A percentile compares a stretch with the other conserved stretches of the same genome.
These are phyloP conservation scores for Hortiboletus flavorubellus DNA, from an alignment of 768 basidiomycete genomes.

Conservation along the genomic window DNA sequence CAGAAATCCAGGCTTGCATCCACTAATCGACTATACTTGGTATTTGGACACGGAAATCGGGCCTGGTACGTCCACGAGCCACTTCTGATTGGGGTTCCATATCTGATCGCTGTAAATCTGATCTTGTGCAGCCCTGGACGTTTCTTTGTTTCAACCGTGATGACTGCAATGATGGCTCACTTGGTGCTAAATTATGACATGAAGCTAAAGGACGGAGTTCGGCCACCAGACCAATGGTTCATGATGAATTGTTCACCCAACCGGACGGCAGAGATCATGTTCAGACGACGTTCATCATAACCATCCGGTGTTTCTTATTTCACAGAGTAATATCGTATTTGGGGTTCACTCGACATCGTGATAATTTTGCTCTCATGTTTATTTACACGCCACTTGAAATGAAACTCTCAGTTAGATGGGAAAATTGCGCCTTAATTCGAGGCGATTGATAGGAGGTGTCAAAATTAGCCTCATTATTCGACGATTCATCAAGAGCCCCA, in stretches of 20 bases:
- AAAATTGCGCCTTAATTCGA: constrained; percentile 1
- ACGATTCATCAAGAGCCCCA: no score
- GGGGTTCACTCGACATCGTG: constrained; percentile 6
- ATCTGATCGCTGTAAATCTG: constrained; percentile 4
- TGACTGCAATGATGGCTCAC: constrained; percentile 41
- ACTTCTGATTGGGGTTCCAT: background rate
- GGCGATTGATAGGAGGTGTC: constrained; percentile 19
- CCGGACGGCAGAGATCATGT: constrained; percentile 35
- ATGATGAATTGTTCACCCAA: constrained; percentile 37
- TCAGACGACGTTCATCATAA: constrained; percentile 28
- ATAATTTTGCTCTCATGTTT: constrained; percentile 8
- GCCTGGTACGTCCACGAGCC: constrained; percentile 30
- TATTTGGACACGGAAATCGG: constrained; percentile 35
- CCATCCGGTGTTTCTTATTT: constrained; percentile 6
- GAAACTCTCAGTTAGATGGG: background rate
- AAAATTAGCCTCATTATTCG: constrained; percentile 5
- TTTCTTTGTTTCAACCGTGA: constrained; percentile 38
- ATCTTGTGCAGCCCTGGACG: constrained; percentile 37
- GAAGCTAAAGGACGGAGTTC: constrained; percentile 32
- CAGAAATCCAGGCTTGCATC: constrained; percentile 29
- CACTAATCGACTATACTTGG: constrained; percentile 32
- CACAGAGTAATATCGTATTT: constrained; percentile 11
- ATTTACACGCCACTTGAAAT: constrained; percentile 6
- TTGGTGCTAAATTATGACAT: constrained; percentile 41
- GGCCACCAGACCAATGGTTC: constrained; percentile 36